phyloP scores from a whole-genome alignment of 108 stramenopile species.

The Phaeodactylum tricornutum region DNA sequence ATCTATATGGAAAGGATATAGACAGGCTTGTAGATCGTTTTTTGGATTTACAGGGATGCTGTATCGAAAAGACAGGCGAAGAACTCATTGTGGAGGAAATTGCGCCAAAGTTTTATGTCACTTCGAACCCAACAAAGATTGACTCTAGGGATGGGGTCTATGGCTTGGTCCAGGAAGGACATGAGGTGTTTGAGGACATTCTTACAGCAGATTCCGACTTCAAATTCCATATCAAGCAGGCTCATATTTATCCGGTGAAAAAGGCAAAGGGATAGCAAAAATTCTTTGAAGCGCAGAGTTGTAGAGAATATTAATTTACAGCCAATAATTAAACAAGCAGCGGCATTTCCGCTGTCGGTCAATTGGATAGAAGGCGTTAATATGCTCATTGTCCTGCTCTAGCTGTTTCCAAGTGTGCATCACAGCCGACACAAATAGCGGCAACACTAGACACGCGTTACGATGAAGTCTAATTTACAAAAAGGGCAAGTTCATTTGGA shows the following conservation, averaged over 20 bases:
- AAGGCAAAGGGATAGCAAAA: slow-evolving; percentile 1
- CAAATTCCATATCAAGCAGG: neutral
- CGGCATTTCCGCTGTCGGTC: too few relatives aligned
- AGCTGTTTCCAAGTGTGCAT: too few relatives aligned
- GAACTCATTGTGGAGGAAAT: neutral
- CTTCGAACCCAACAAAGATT: neutral
- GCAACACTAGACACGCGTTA: too few relatives aligned
- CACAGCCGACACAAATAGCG: too few relatives aligned
- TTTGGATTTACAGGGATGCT: neutral
- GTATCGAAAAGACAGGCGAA: neutral
- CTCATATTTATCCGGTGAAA: slow-evolving; percentile 1
- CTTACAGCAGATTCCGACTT: neutral
- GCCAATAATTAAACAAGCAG: too few relatives aligned
- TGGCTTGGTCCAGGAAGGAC: slow-evolving; percentile 1
- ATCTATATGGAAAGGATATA: slow-evolving; percentile 3
- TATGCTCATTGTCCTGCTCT: too few relatives aligned
- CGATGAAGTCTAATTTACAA: too few relatives aligned
- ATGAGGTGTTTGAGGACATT: neutral
- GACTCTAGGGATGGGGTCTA: neutral
- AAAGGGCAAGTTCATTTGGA: too few relatives aligned
- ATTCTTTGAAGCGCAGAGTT: too few relatives aligned
- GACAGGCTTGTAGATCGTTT: neutral
- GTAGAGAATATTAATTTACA: too few relatives aligned
- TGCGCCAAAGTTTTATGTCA: neutral
- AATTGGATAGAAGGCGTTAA: too few relatives aligned